Percentiles rank a stretch among this genome's conserved stretches.
Evolutionary conservation across 257 asterid genomes (phyloP).

Genomic region (Scutellaria galericulata): DNA sequence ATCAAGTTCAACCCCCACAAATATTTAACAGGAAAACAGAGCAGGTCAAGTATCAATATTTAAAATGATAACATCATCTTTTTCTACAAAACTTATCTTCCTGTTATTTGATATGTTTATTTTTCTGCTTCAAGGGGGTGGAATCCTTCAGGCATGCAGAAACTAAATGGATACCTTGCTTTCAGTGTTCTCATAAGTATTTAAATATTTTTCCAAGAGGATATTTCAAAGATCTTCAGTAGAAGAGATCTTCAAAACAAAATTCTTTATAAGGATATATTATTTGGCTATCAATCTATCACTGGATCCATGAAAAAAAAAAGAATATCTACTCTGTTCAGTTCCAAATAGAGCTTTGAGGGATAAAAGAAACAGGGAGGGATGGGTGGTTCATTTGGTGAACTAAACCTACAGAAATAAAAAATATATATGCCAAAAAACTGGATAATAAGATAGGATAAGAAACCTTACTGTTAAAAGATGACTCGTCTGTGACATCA

Average conservation of each 20-base stretch:
- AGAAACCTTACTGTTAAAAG: conserved; percentile 61
- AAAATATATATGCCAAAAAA: not conserved
- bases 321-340: not conserved
- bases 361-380: conserved; percentile 18
- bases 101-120: conserved; percentile 1
- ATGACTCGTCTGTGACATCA: conserved; percentile 68
- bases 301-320: conserved; percentile 1
- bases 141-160: conserved; percentile 2
- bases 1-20: conserved; percentile 14
- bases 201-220: conserved; percentile 5
- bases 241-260: not conserved
- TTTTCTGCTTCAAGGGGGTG: conserved; percentile 12
- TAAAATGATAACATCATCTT: conserved; percentile 5
- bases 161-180: conserved; percentile 23
- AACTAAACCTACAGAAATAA: conserved; percentile 20
- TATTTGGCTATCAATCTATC: not conserved
- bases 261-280: not conserved
- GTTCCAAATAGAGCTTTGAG: not conserved
- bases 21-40: not conserved
- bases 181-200: conserved; percentile 17
- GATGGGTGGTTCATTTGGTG: conserved; percentile 12
- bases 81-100: conserved; percentile 1
- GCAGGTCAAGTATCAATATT: conserved; percentile 16
- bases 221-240: not conserved
- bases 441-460: conserved; percentile 19